Evolutionary conservation across 495 filamentous ascomycete species (phyloP).

Genomic region (Xylaria acuta): DNA sequence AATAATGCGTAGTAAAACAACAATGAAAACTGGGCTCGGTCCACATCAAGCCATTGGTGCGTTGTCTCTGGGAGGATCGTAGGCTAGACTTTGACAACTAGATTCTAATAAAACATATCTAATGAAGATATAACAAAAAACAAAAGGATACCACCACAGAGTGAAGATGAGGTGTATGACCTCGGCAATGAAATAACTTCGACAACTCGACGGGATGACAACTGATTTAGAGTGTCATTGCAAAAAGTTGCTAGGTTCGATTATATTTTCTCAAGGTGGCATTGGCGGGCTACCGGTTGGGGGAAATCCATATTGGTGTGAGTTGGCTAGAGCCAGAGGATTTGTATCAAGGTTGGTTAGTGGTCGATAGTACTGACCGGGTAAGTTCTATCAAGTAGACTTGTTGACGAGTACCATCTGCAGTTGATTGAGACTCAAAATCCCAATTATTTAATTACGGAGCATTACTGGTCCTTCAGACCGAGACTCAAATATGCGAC

Average conservation of each 20-base stretch:
- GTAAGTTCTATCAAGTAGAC: neutral
- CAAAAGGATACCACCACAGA: neutral
- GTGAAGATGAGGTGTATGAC: neutral
- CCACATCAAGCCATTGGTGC: neutral
- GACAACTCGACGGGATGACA: neutral
- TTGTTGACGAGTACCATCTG: neutral
- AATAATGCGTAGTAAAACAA: neutral
- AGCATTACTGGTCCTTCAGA: neutral
- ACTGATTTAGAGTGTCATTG: neutral
- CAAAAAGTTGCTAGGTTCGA: neutral
- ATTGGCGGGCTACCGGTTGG: neutral
- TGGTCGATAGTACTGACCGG: neutral
- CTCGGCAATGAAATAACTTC: neutral
- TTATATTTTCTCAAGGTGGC: neutral
- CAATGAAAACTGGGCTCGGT: neutral
- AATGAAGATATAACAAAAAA: neutral
- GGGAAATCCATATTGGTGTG: neutral
- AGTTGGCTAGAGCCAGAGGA: neutral
- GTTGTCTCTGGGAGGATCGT: neutral
- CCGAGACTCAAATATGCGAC: neutral
- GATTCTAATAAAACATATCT: neutral
- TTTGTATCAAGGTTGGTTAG: neutral
- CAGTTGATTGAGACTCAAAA: neutral
- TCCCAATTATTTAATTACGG: neutral
- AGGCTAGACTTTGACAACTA: neutral